Conservation (phyloP, 345 rosid genomes). For the Fremontodendron californicum region DNA sequence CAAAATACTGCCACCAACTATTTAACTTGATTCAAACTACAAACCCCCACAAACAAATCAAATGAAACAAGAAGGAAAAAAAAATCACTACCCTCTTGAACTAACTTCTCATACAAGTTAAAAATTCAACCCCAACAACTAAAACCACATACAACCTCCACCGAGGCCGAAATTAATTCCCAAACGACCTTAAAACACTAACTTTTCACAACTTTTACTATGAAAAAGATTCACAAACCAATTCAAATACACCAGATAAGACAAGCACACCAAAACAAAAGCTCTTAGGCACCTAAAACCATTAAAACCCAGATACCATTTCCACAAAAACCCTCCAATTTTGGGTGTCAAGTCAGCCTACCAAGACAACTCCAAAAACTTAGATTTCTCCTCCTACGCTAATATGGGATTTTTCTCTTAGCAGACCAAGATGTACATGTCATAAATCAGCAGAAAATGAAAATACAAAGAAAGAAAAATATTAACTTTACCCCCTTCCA, state of each 20-base stretch:
- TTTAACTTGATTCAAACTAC: neutral
- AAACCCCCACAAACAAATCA: slow-evolving; percentile 14
- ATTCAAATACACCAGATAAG: slow-evolving; percentile 11
- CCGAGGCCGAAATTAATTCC: neutral
- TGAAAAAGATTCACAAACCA: slow-evolving; percentile 14
- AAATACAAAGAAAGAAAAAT: neutral
- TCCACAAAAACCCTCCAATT: slow-evolving; percentile 9
- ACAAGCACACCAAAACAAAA: slow-evolving; percentile 17
- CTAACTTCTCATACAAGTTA: slow-evolving; percentile 17
- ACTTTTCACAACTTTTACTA: neutral
- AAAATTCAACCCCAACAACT: slow-evolving; percentile 10
- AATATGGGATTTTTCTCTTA: slow-evolving; percentile 11
- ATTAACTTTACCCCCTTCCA: slow-evolving; percentile 18
- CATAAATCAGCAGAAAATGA: neutral
- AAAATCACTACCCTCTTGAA: neutral
- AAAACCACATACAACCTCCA: neutral
- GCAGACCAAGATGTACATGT: neutral
- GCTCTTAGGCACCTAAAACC: slow-evolving; percentile 12
- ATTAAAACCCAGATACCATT: slow-evolving; percentile 15
- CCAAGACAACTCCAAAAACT: slow-evolving; percentile 19
- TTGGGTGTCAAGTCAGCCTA: slow-evolving; percentile 14
- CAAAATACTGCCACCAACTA: slow-evolving; percentile 11
- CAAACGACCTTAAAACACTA: slow-evolving; percentile 13
- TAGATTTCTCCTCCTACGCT: slow-evolving; percentile 15
- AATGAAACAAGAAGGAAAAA: neutral